Percentiles rank a stretch among this genome's conserved stretches.
Evolutionary conservation across 108 stramenopile genomes (phyloP).

Genomic region (Schizochytrium sp.): DNA sequence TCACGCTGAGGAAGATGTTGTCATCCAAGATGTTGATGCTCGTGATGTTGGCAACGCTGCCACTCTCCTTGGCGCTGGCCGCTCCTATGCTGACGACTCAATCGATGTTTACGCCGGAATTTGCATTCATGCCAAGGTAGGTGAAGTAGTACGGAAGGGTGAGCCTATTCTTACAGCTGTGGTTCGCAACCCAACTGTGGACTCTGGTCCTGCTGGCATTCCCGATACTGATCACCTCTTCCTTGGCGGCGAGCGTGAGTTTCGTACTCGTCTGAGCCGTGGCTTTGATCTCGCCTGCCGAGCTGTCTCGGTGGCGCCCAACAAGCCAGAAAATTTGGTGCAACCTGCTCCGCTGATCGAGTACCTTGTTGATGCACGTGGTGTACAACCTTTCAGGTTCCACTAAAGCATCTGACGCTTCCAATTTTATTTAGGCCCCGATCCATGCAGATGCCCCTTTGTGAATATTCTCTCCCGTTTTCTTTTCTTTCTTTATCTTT

Average conservation of each 20-base stretch:
- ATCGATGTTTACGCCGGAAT: conserved; percentile 82
- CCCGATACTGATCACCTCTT: conserved; percentile 28
- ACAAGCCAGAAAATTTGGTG: background rate
- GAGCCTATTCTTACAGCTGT: conserved; percentile 73
- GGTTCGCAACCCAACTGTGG: conserved; percentile 7
- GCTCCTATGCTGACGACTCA: conserved; percentile 73
- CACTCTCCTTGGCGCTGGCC: conserved; percentile 82
- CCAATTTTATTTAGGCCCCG: too few species aligned
- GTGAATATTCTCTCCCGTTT: too few species aligned
- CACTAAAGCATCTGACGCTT: background rate
- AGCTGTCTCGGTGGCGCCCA: background rate
- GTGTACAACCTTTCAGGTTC: conserved; percentile 36
- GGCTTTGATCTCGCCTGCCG: conserved; percentile 35
- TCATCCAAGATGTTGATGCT: conserved; percentile 76
- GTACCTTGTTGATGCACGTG: conserved; percentile 38
- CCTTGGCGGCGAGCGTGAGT: conserved; percentile 48
- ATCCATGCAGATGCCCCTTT: too few species aligned
- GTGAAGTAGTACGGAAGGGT: conserved; percentile 73
- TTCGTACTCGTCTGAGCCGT: background rate
- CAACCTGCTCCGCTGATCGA: conserved; percentile 35
- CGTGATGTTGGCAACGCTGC: conserved; percentile 74
- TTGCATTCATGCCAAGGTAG: conserved; percentile 74
- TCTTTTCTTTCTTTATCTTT: too few species aligned
- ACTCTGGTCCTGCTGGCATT: background rate
- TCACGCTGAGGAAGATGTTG: conserved; percentile 68